A percentile compares a stretch with the other conserved stretches of the same genome.
phyloP scores from a whole-genome alignment of 345 rosid species.

The Linum tenue region DNA sequence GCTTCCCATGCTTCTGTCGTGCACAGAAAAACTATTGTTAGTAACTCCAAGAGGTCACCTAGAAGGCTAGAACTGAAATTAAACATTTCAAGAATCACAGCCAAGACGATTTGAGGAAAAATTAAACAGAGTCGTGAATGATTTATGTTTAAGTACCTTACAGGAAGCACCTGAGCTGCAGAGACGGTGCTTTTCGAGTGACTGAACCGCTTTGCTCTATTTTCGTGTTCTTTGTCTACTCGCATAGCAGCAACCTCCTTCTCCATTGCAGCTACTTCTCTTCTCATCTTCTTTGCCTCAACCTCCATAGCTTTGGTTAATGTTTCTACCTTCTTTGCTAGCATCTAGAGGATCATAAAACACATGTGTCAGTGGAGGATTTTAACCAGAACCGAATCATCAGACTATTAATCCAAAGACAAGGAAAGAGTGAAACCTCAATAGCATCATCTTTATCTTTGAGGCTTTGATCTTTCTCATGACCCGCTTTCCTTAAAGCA shows the following conservation, averaged over 20 bases:
- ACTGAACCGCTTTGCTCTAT: slow-evolving; percentile 56
- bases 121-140: background rate
- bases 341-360: slow-evolving; percentile 47
- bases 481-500: slow-evolving; percentile 68
- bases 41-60: background rate
- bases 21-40: slow-evolving; percentile 12
- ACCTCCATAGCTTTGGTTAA: slow-evolving; percentile 98
- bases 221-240: slow-evolving; percentile 80
- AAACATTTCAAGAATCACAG: too few relatives aligned
- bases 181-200: slow-evolving; percentile 52
- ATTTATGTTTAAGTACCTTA: slow-evolving; percentile 45
- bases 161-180: slow-evolving; percentile 68
- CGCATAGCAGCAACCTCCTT: slow-evolving; percentile 99
- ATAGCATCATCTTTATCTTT: slow-evolving; percentile 97
- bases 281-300: slow-evolving; percentile 97
- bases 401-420: background rate
- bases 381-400: slow-evolving; percentile 12
- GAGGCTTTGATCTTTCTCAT: slow-evolving; percentile 91
- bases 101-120: background rate
- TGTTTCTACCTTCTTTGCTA: slow-evolving; percentile 93
- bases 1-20: slow-evolving; percentile 48
- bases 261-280: slow-evolving; percentile 97
- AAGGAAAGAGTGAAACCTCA: slow-evolving; percentile 45
- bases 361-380: slow-evolving; percentile 5
- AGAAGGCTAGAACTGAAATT: background rate